These are phyloP conservation scores for Saccharomycopsis babjevae DNA, from an alignment of 805 yeast genomes.

Conservation along the genomic window DNA sequence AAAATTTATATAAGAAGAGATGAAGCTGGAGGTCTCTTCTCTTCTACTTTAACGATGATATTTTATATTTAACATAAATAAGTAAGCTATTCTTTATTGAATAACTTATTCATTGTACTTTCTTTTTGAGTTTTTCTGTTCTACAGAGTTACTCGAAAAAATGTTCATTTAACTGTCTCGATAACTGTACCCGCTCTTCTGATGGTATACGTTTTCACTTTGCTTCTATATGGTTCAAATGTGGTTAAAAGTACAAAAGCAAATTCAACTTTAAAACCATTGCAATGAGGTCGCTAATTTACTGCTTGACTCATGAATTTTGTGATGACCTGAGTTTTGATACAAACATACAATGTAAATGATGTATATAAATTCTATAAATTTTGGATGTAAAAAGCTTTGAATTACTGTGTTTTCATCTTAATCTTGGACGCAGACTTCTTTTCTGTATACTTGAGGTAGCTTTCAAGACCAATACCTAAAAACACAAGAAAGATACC, in stretches of 20 bases:
- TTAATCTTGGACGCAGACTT: neutral
- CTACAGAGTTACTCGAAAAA: neutral
- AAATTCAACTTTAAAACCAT: conserved; percentile 12
- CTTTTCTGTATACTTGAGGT: conserved; percentile 28
- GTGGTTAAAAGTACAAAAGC: conserved; percentile 9
- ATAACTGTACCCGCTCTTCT: neutral
- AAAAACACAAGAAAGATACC: conserved; percentile 76
- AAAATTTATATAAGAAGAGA: neutral
- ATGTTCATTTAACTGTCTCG: neutral
- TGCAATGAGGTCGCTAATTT: conserved; percentile 13
- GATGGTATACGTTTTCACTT: neutral
- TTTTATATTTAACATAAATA: neutral
- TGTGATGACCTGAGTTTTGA: conserved; percentile 15
- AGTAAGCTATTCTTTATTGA: neutral
- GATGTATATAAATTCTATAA: neutral
- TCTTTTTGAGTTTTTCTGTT: neutral
- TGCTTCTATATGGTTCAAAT: neutral
- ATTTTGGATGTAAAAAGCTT: neutral
- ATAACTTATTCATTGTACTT: conserved; percentile 1
- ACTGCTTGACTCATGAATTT: conserved; percentile 11
- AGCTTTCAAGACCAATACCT: conserved; percentile 78
- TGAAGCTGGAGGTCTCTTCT: neutral
- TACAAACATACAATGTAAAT: neutral
- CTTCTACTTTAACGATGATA: neutral
- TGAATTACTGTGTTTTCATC: neutral